Base-by-base conservation (phyloP, 2,329 filamentous ascomycete species). In the Aureobasidium namibiae region DNA sequence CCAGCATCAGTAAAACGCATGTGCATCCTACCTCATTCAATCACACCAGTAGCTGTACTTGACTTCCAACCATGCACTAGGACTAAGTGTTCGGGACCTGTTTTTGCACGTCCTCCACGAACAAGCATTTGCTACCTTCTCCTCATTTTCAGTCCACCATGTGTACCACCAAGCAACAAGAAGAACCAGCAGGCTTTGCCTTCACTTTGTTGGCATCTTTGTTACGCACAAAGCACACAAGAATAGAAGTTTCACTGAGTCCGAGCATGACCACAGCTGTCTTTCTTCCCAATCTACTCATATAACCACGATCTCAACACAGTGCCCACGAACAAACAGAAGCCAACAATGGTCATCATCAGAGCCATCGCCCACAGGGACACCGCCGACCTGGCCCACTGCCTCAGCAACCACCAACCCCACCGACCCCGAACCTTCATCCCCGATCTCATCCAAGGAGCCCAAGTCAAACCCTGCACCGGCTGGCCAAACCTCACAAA, bases 381-480 rank as follows among this genome's bases (percentile, higher is more conserved):
- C 26, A 44, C 50, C 6, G 38, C 38, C 8, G 38, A 54, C n/a
- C 50, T 54, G 2, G 38, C 38, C 8, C 38, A 34, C 1, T 23
- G 23, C n/a, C 50, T 54, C 38, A 44, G 44, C 24, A 38, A 44
- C 24, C 38, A 54, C 10, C n/a, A 26, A 24, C 50, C 50, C 5
- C 50, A 42, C 24, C 50, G 38, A 24, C 38, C 50, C 26, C 39
- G 50, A 54, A 54, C n/a, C 24, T 54, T 54, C n/a, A 38, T 54
- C 5, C 50, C 50, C 14, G 50, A 54, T 1, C 50, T 54, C 16
- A 33, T 54, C 50, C 23, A 54, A 54, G 50, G 50, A 18, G 36
- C 38, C 11, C 50, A 54, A 23, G 26, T 36, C 29, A 56, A 56
- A 23, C 52, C 52, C 6, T 56, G 39, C 52, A 56, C 52, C 39